These are phyloP conservation scores for Fusarium sp. DNA, from an alignment of 2,329 filamentous ascomycete species.

Conservation along the genomic window DNA sequence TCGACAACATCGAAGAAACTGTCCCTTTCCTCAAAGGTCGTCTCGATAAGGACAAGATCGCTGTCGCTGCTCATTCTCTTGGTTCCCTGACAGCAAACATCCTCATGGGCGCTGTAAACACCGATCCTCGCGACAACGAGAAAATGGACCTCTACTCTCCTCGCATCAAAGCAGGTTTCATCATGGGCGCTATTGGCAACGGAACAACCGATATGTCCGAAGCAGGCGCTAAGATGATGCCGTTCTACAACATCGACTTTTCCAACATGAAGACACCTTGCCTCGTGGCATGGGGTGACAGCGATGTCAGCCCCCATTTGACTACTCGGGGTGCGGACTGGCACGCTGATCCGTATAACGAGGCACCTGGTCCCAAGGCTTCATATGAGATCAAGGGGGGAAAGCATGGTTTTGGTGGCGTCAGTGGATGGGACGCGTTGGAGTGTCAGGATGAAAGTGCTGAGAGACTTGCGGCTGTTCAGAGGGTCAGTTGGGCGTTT, in stretches of 20 bases:
- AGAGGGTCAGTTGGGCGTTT: conserved; percentile 44
- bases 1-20: conserved; percentile 39
- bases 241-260: conserved; percentile 39
- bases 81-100: conserved; percentile 36
- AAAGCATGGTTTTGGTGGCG: conserved; percentile 44
- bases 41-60: conserved; percentile 41
- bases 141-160: conserved; percentile 24
- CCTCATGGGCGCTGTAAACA: conserved; percentile 41
- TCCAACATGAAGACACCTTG: conserved; percentile 33
- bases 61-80: conserved; percentile 44
- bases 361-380: conserved; percentile 34
- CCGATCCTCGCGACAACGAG: conserved; percentile 34
- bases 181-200: conserved; percentile 39
- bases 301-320: conserved; percentile 39
- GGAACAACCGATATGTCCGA: conserved; percentile 32
- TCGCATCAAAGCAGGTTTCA: conserved; percentile 45
- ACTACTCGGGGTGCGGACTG: conserved; percentile 41
- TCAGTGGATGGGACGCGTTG: conserved; percentile 44
- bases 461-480: conserved; percentile 39
- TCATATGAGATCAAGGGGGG: conserved; percentile 38
- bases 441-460: conserved; percentile 43
- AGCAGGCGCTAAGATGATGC: conserved; percentile 24
- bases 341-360: conserved; percentile 42
- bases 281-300: conserved; percentile 44
- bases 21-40: conserved; percentile 41